Conservation (phyloP, 306 rosid species). For the Fragaria ananassa region DNA sequence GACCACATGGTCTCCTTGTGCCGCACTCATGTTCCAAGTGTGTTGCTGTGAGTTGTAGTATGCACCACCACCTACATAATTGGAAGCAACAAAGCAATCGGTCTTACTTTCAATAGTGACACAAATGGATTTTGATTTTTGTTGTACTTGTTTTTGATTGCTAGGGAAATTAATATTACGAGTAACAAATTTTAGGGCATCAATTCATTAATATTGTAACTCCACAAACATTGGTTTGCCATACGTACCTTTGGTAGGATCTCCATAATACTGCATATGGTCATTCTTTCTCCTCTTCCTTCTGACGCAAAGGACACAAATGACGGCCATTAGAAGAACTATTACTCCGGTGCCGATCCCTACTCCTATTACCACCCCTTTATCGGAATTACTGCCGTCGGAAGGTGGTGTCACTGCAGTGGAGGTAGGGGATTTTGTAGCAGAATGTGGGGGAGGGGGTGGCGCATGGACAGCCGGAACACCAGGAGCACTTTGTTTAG, state of each 20-base stretch:
- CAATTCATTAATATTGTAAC: not conserved
- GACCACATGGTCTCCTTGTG: slow-evolving; percentile 48
- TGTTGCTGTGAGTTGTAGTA: slow-evolving; percentile 41
- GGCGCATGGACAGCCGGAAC: not conserved
- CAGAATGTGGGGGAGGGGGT: slow-evolving; percentile 19
- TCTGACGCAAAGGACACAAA: slow-evolving; percentile 37
- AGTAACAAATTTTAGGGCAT: not conserved
- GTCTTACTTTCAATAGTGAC: not conserved
- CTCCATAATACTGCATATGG: slow-evolving; percentile 48
- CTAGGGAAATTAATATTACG: no score
- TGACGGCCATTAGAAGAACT: slow-evolving; percentile 30
- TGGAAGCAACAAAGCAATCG: not conserved
- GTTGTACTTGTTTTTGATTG: not conserved
- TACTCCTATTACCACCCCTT: slow-evolving; percentile 37
- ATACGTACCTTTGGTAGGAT: slow-evolving; percentile 49
- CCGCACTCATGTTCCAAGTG: slow-evolving; percentile 34
- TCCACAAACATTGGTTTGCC: no score
- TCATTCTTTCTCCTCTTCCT: slow-evolving; percentile 49
- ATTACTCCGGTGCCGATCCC: slow-evolving; percentile 40
- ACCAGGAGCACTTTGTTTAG: not conserved
- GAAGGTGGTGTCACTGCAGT: slow-evolving; percentile 24
- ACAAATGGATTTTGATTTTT: not conserved
- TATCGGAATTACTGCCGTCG: slow-evolving; percentile 11
- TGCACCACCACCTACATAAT: slow-evolving; percentile 23
- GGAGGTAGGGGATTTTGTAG: slow-evolving; percentile 7